Conservation (phyloP, 345 rosid species). For the Psidium guajava region DNA sequence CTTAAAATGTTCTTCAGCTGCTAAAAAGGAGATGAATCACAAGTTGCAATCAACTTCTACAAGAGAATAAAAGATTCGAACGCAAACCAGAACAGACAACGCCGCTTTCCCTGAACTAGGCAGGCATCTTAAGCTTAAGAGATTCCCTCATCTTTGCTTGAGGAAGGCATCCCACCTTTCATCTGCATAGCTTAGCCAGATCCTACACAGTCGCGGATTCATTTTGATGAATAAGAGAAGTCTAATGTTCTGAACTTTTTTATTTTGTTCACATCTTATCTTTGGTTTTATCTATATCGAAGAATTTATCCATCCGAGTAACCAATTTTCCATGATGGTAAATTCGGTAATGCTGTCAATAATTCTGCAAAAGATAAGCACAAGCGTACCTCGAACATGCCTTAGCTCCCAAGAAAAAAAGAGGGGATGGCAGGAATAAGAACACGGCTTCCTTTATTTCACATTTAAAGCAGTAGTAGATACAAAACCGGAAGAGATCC, state of each 20-base stretch:
- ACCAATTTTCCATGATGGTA: background rate
- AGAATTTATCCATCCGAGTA: background rate
- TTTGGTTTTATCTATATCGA: background rate
- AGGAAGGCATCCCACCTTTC: background rate
- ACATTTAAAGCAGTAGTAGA: background rate
- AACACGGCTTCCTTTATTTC: background rate
- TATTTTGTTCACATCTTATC: background rate
- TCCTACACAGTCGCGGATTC: background rate
- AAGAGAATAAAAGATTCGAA: background rate
- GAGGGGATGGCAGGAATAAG: background rate
- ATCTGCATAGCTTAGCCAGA: background rate
- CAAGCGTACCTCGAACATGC: background rate
- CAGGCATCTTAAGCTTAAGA: background rate
- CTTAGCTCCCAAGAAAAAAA: background rate
- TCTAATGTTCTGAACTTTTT: background rate
- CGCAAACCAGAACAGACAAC: background rate
- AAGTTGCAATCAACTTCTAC: background rate
- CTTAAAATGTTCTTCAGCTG: background rate
- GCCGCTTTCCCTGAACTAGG: background rate
- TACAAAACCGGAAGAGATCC: background rate
- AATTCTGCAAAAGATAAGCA: background rate
- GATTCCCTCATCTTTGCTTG: background rate
- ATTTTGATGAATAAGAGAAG: background rate
- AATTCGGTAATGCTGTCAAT: background rate
- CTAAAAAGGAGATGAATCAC: background rate